A percentile compares a stretch with the other conserved stretches of the same genome.
Conservation (phyloP, 495 filamentous ascomycete species). For the Neurospora sp. region DNA sequence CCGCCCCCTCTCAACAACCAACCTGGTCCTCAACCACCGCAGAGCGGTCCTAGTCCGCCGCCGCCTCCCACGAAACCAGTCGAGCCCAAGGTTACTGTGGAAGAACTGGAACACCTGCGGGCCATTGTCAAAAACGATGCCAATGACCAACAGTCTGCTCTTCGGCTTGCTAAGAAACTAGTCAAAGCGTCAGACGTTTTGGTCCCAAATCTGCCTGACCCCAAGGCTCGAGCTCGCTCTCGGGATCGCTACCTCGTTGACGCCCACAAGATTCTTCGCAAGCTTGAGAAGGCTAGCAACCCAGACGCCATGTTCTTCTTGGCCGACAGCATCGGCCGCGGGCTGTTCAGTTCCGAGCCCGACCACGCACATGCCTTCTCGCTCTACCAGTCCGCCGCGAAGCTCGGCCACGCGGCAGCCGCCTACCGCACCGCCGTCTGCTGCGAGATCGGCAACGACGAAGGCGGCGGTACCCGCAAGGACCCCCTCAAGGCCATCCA, state of each 20-base stretch:
- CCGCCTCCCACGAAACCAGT: constrained; percentile 16
- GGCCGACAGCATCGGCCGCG: constrained; percentile 80
- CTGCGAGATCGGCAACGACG: constrained; percentile 92
- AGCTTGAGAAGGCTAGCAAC: constrained; percentile 54
- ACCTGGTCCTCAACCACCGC: constrained; percentile 1
- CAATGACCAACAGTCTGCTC: constrained; percentile 55
- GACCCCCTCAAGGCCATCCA: constrained; percentile 91
- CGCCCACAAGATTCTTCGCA: constrained; percentile 83
- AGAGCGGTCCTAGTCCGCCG: constrained; percentile 21
- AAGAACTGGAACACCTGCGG: constrained; percentile 68
- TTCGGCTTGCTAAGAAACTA: constrained; percentile 72
- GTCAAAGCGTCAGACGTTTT: constrained; percentile 76
- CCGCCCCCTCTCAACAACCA: not conserved
- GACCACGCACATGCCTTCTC: constrained; percentile 86
- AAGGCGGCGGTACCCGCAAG: constrained; percentile 81
- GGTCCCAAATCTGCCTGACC: constrained; percentile 61
- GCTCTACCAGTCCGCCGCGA: constrained; percentile 89
- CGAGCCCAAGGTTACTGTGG: constrained; percentile 55
- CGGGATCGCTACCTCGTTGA: constrained; percentile 79
- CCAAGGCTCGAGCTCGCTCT: constrained; percentile 60
- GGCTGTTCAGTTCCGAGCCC: constrained; percentile 40
- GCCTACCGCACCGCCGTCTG: constrained; percentile 95
- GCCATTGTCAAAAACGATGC: constrained; percentile 57
- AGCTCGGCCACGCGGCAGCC: constrained; percentile 70
- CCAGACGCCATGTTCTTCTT: constrained; percentile 89